Evolutionary conservation across 2,329 filamentous ascomycete species (phyloP).

Genomic region (Colletotrichum sp.): DNA sequence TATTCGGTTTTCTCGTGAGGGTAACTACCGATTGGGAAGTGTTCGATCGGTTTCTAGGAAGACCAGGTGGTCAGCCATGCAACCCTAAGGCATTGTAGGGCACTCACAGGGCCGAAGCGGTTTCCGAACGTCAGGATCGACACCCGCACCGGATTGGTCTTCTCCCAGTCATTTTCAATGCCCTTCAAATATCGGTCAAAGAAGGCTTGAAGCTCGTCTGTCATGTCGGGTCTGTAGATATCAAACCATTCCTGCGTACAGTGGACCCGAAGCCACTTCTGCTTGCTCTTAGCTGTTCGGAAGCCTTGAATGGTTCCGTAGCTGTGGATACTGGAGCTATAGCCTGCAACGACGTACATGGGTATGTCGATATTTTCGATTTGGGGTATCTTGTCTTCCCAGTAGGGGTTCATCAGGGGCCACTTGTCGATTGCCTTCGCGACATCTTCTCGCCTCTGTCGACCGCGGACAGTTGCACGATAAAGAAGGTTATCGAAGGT

Average conservation of each 20-base stretch:
- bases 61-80: not conserved
- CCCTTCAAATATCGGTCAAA: not conserved
- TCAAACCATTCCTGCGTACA: not conserved
- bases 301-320: not conserved
- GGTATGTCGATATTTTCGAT: not conserved
- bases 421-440: not conserved
- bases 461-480: not conserved
- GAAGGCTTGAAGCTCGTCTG: not conserved
- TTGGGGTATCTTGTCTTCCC: not conserved
- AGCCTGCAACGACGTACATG: not conserved
- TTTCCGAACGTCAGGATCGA: not conserved
- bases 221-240: not conserved
- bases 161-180: not conserved
- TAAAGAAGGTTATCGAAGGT: not conserved
- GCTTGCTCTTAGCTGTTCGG: not conserved
- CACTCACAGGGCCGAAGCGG: not conserved
- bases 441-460: not conserved
- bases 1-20: not conserved
- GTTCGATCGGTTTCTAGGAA: not conserved
- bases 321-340: not conserved
- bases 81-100: fast-evolving
- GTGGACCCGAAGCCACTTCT: not conserved
- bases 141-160: not conserved
- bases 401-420: not conserved
- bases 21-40: not conserved